A percentile compares a stretch with the other conserved stretches of the same genome.
Conservation (phyloP, 164 flowering plant genomes). For the Pachysandra terminalis region DNA sequence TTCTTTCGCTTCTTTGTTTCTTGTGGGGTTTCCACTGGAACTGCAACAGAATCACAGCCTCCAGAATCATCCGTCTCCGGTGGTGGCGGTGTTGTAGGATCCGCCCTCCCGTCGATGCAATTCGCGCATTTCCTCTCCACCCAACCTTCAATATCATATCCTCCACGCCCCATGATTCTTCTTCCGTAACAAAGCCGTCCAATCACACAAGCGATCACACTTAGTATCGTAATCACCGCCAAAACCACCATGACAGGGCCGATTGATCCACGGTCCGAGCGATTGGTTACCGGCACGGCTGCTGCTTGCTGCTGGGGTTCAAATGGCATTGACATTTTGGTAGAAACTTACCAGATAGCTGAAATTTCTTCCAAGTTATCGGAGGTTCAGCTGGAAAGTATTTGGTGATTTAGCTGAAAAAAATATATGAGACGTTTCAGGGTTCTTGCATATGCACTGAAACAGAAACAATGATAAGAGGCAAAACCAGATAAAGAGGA, state of each 20-base stretch:
- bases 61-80: not conserved
- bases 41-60: constrained; percentile 18
- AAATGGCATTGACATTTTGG: constrained; percentile 20
- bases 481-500: too few relatives aligned
- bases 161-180: constrained; percentile 50
- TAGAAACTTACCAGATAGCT: not conserved
- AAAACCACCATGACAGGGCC: constrained; percentile 80
- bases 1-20: constrained; percentile 26
- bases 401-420: too few relatives aligned
- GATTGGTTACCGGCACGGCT: constrained; percentile 23
- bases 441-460: too few relatives aligned
- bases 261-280: constrained; percentile 50
- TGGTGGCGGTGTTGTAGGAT: constrained; percentile 21
- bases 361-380: not conserved
- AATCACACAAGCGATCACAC: constrained; percentile 60
- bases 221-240: constrained; percentile 52
- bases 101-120: constrained; percentile 62
- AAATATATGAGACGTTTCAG: too few relatives aligned
- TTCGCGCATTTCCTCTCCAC: constrained; percentile 63
- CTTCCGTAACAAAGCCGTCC: constrained; percentile 79
- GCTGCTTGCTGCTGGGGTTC: constrained; percentile 29
- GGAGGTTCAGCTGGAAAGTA: too few relatives aligned
- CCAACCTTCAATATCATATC: constrained; percentile 67
- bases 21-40: constrained; percentile 22
- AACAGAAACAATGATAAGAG: too few relatives aligned